Conservation (phyloP, 495 filamentous ascomycete species). For the Penicillium tannophilum region DNA sequence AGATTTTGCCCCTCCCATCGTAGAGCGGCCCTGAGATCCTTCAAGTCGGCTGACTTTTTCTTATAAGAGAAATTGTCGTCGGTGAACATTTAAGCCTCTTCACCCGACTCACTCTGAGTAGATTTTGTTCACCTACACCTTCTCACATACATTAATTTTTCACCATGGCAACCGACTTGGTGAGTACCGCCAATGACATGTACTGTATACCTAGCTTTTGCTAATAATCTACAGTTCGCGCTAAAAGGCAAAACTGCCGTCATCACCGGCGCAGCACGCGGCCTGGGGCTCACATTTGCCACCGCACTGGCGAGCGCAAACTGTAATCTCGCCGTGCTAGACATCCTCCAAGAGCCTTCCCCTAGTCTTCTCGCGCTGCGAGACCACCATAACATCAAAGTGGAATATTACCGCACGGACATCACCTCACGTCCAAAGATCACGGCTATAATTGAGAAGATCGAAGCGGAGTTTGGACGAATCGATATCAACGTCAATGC, state of each 20-base stretch:
- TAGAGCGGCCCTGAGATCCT: no score
- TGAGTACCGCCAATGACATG: not conserved
- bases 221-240: slow-evolving; percentile 11
- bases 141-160: no score
- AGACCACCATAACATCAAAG: slow-evolving; percentile 9
- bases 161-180: not conserved
- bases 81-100: no score
- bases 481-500: slow-evolving; percentile 16
- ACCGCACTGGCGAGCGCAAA: not conserved
- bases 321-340: not conserved
- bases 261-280: slow-evolving; percentile 1
- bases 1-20: no score
- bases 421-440: slow-evolving; percentile 15
- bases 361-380: not conserved
- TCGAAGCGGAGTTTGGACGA: slow-evolving; percentile 21
- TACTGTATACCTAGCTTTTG: not conserved
- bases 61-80: no score
- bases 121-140: no score
- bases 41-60: no score
- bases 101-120: no score
- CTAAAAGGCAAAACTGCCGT: slow-evolving; percentile 4
- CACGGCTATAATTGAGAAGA: slow-evolving; percentile 18
- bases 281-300: slow-evolving; percentile 1
- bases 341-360: not conserved
- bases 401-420: slow-evolving; percentile 19